Evolutionary conservation across 2,329 filamentous ascomycete genomes (phyloP), one percentile per base, ranked within the genome.

Genomic region (Aspergillus amoenus): DNA sequence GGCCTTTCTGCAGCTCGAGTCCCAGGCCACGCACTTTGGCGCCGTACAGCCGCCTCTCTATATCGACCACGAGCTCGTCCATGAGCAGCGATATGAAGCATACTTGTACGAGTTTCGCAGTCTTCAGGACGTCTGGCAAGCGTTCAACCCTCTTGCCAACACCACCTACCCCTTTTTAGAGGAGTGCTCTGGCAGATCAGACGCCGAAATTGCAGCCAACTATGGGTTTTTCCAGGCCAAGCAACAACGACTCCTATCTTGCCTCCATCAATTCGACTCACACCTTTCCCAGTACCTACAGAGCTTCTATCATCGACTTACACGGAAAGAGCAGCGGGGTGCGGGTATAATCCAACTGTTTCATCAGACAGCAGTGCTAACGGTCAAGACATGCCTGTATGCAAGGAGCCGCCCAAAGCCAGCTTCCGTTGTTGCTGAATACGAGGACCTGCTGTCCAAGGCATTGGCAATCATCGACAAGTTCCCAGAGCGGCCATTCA

Each of bases 161-260:
- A 37, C 37, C 3, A 55, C 50, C 18, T 50, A 61, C 9, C 52
- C 55, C 6, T 61, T 64, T 27, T 48, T 64, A 7, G 61, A 61
- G 48, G 48, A 15, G 39, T 55, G 1, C 6, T 50, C 34, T 34
- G 27, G 8, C 13, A 12, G 3, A 12, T 46, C 60, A 15, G 45
- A 39, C 4, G 7, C 21, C 17, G 56, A 64, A 40, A 44, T 59
- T 8, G 17, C 32, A 32, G 45, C 52, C 3, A 18, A 54, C 1
- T 63, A 60, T 12, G 37, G 30, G 2, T 22, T 53, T 0, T 51
- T 65, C 1, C 60, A 43, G 9, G 6, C 17, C 2, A 50, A 47
- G 8, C 56, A 54, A 21, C 50, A 47, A 6, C 44, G 13, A 3
- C 5, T 61, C 7, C 7, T 57, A 4, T 42, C 37, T 3, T 22